Evolutionary conservation across 164 flowering plant species (phyloP), one percentile per base, ranked within the genome.

Genomic region (Magnolia changhungtana): DNA sequence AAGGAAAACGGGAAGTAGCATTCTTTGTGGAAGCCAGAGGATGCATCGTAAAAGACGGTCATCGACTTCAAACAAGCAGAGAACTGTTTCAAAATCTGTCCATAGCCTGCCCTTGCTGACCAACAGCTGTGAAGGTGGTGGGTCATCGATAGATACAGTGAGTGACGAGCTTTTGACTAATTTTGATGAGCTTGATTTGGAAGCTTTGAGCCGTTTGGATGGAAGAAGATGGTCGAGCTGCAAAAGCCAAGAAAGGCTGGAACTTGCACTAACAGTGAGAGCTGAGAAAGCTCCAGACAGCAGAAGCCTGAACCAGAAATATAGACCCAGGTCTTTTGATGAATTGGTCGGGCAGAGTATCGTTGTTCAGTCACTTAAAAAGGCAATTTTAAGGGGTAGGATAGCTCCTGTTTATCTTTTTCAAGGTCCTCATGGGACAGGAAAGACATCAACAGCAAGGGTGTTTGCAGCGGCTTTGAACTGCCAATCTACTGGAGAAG

Each of bases 401-500:
- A 84, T 94, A 81, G 95, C 95, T 24, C 95, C 97, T 13, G 84
- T 90, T 16, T 94, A 96, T 86, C 95, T 96, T 74, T 94, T 96
- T 79, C 97, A 96, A 77, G 99, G 99, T 69, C 95, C 99, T 18
- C 89, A 95, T 29, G 99, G 99, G 11, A 92, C 96, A 45, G 99
- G 99, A 58, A 96, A 96, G 79, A 87, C 98, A 29, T 89, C 98
- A 11, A 78, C 92, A 2, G 99, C 98, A 8, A 87, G 89, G 82
- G 87, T 96, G 52, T 94, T 96, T 78, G 82, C 98, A 24, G 88
- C 95, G 64, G 94, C 98, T 67, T 80, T 96, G 84, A 96, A 91
- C 82, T 96, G 99, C 84, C 65, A 82, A 78, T 86, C 92, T 37
- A 73, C 88, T 29, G 88, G 88, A 68, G 92, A 86, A 67, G 79